Evolutionary conservation across 495 filamentous ascomycete genomes (phyloP).

Genomic region (Hypomontagnella monticulosa): DNA sequence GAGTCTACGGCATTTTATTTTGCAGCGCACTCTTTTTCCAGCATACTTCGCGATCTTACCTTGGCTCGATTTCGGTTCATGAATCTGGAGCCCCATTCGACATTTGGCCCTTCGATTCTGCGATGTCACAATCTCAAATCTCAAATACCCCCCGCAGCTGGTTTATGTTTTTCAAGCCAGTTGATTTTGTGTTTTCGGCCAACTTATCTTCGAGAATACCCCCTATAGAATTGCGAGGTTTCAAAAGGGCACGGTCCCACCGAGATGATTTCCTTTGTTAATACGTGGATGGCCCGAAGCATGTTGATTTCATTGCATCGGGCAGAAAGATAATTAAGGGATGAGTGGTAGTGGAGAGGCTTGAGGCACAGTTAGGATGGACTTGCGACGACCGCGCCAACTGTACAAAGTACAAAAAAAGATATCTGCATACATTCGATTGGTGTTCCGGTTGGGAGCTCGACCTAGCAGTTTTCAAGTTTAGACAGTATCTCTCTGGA

Average conservation of each 20-base stretch:
- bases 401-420: constrained; percentile 40
- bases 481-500: constrained; percentile 28
- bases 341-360: constrained; percentile 11
- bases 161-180: constrained; percentile 36
- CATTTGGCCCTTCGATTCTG: constrained; percentile 41
- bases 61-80: constrained; percentile 45
- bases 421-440: constrained; percentile 30
- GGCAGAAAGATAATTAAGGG: constrained; percentile 27
- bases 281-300: constrained; percentile 29
- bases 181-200: constrained; percentile 43
- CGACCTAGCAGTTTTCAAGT: constrained; percentile 27
- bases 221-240: constrained; percentile 50
- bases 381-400: constrained; percentile 14
- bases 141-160: constrained; percentile 45
- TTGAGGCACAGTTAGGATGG: constrained; percentile 15
- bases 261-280: constrained; percentile 48
- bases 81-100: constrained; percentile 42
- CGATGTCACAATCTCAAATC: constrained; percentile 46
- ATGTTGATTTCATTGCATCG: constrained; percentile 24
- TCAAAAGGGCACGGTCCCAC: constrained; percentile 40
- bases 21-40: constrained; percentile 38
- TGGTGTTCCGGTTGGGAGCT: constrained; percentile 25
- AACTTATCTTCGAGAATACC: constrained; percentile 53
- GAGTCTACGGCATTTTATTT: constrained; percentile 44
- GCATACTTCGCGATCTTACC: constrained; percentile 45